Conservation (phyloP, 345 rosid species). For the Lumnitzera racemosa region DNA sequence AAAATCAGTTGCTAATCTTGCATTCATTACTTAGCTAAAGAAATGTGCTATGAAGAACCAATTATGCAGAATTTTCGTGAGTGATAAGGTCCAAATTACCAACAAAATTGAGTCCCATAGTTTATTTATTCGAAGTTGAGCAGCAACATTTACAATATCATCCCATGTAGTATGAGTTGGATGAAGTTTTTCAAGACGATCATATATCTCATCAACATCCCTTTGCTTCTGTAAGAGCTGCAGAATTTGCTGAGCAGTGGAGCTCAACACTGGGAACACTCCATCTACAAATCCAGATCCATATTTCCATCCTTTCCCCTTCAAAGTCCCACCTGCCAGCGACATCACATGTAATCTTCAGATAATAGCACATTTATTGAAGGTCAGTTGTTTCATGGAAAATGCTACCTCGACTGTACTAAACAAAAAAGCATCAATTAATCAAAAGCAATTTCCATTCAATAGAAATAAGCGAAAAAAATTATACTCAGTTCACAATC, state of each 20-base stretch:
- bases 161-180: slow-evolving; percentile 74
- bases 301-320: slow-evolving; percentile 90
- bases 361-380: too few relatives aligned
- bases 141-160: slow-evolving; percentile 71
- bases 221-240: slow-evolving; percentile 41
- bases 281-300: slow-evolving; percentile 96
- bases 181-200: slow-evolving; percentile 57
- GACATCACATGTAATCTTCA: background rate
- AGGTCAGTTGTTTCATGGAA: too few relatives aligned
- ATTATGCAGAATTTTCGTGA: background rate
- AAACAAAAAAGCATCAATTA: too few relatives aligned
- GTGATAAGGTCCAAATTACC: slow-evolving; percentile 24
- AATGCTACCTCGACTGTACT: too few relatives aligned
- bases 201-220: slow-evolving; percentile 35
- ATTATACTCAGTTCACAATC: too few relatives aligned
- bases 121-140: slow-evolving; percentile 76
- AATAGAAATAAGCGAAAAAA: too few relatives aligned
- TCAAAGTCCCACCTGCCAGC: slow-evolving; percentile 69
- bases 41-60: background rate
- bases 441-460: too few relatives aligned
- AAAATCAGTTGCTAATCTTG: too few relatives aligned
- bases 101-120: slow-evolving; percentile 61
- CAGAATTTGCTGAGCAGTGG: slow-evolving; percentile 64
- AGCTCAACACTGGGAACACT: slow-evolving; percentile 79
- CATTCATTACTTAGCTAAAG: too few relatives aligned